These are phyloP conservation scores for Gaultheria prostrata DNA, from an alignment of 148 eudicot genomes.

Conservation along the genomic window DNA sequence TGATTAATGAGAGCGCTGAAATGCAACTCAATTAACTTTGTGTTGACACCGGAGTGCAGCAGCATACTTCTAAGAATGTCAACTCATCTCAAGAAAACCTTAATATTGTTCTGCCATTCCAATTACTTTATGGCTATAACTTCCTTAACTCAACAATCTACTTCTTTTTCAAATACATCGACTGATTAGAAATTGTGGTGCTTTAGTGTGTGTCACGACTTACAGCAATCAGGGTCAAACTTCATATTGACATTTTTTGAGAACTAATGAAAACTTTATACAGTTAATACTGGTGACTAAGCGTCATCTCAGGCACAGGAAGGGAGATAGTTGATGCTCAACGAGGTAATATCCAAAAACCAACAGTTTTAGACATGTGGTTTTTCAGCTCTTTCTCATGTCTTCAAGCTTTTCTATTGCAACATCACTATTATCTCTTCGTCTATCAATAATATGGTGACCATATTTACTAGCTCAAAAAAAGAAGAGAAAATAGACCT, in stretches of 20 bases:
- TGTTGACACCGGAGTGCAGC: neutral
- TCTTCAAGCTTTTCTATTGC: conserved; percentile 10
- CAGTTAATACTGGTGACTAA: neutral
- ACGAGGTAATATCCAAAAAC: neutral
- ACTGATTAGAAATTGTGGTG: neutral
- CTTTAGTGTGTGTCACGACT: neutral
- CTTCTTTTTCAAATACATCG: neutral
- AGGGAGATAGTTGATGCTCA: neutral
- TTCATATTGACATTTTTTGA: neutral
- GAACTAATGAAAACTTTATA: neutral
- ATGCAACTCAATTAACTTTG: neutral
- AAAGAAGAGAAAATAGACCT: neutral
- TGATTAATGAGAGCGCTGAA: neutral
- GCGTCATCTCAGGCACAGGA: neutral
- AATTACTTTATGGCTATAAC: neutral
- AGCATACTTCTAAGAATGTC: neutral
- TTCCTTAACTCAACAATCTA: neutral
- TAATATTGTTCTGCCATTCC: neutral
- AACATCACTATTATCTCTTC: neutral
- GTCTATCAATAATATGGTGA: neutral
- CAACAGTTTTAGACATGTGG: neutral
- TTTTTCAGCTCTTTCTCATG: conserved; percentile 1
- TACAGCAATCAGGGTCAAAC: neutral
- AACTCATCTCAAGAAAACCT: neutral
- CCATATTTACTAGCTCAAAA: neutral